phyloP scores from a whole-genome alignment of 2,329 filamentous ascomycete species.

The Aspergillus novoparasiticus region DNA sequence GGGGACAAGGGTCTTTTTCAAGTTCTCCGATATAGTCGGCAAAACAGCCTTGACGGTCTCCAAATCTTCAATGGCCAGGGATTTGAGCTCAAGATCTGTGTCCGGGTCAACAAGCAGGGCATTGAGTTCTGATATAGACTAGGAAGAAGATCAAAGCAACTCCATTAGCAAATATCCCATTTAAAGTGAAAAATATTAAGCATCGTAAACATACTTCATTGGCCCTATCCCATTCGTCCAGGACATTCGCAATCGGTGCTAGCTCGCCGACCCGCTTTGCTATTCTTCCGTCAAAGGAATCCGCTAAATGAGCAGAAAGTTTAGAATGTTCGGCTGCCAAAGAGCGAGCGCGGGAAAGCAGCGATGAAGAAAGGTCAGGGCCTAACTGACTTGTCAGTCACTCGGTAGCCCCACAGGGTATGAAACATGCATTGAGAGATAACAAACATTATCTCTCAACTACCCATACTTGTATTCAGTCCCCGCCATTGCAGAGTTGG shows the following conservation, averaged over 20 bases:
- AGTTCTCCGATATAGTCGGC: constrained; percentile 62
- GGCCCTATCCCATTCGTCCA: constrained; percentile 61
- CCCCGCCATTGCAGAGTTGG: constrained; percentile 25
- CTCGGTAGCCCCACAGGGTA: too few relatives aligned
- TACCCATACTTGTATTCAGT: constrained; percentile 33
- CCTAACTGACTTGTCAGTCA: constrained; percentile 16
- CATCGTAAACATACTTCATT: constrained; percentile 50
- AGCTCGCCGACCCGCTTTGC: constrained; percentile 63
- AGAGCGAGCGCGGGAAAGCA: constrained; percentile 58
- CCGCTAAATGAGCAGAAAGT: constrained; percentile 55
- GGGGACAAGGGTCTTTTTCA: constrained; percentile 80
- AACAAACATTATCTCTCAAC: not conserved
- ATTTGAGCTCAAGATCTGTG: constrained; percentile 61
- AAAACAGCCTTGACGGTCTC: constrained; percentile 65
- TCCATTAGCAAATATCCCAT: not conserved
- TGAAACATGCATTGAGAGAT: not conserved
- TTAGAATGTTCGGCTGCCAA: constrained; percentile 58
- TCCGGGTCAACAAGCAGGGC: constrained; percentile 71
- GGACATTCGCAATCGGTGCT: constrained; percentile 52
- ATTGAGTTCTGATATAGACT: constrained; percentile 69
- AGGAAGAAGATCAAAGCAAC: constrained; percentile 8
- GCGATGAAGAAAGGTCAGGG: constrained; percentile 53
- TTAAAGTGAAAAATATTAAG: not conserved
- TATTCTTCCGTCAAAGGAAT: constrained; percentile 57
- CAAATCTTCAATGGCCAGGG: constrained; percentile 70